These are phyloP conservation scores for Letharia lupina DNA, from an alignment of 495 filamentous ascomycete species.

Conservation along the genomic window DNA sequence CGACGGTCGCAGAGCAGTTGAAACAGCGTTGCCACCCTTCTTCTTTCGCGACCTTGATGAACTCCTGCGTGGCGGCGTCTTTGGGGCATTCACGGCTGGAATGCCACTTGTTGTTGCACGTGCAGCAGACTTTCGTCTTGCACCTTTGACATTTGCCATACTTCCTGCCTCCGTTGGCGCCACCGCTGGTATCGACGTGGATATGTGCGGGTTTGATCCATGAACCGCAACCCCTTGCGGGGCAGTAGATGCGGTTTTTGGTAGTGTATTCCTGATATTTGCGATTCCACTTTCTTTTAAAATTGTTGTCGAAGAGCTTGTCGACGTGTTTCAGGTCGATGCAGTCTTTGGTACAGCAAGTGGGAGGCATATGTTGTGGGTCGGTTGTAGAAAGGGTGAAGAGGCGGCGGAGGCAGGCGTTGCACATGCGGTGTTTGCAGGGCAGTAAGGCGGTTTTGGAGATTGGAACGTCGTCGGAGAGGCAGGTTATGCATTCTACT, in stretches of 20 bases:
- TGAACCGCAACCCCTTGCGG: slow-evolving; percentile 57
- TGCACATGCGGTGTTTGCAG: slow-evolving; percentile 73
- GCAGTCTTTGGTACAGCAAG: slow-evolving; percentile 61
- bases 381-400: slow-evolving; percentile 67
- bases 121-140: slow-evolving; percentile 62
- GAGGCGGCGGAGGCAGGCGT: slow-evolving; percentile 59
- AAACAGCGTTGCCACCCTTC: slow-evolving; percentile 72
- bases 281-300: slow-evolving; percentile 68
- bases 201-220: slow-evolving; percentile 67
- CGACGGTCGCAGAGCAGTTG: slow-evolving; percentile 66
- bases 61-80: slow-evolving; percentile 56
- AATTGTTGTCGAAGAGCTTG: slow-evolving; percentile 57
- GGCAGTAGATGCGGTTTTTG: slow-evolving; percentile 67
- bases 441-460: slow-evolving; percentile 57
- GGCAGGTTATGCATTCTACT: slow-evolving; percentile 60
- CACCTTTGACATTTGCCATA: slow-evolving; percentile 58
- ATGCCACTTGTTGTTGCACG: slow-evolving; percentile 69
- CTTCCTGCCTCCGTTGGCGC: slow-evolving; percentile 32
- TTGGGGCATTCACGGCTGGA: slow-evolving; percentile 56
- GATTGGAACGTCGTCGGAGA: slow-evolving; percentile 50
- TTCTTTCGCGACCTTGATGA: slow-evolving; percentile 59
- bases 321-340: slow-evolving; percentile 72
- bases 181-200: slow-evolving; percentile 38
- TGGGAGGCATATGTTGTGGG: slow-evolving; percentile 71
- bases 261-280: slow-evolving; percentile 69